These are phyloP conservation scores for Fraxinus sp. DNA, from an alignment of 305 asterid genomes.

Conservation along the genomic window DNA sequence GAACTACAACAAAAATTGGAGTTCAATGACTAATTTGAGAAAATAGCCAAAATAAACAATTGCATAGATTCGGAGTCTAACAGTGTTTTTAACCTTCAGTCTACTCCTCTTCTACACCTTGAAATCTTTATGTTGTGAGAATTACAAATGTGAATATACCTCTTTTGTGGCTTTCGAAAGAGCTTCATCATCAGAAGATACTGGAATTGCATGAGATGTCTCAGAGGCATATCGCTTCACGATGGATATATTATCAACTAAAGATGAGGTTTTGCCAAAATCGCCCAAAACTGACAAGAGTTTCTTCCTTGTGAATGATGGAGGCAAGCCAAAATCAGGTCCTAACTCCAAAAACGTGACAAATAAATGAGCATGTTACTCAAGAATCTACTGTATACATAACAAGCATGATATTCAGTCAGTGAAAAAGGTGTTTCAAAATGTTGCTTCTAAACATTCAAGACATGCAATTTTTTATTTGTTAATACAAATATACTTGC, in stretches of 20 bases:
- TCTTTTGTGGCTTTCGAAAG: conserved; percentile 82
- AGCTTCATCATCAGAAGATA: conserved; percentile 82
- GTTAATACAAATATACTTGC: not conserved
- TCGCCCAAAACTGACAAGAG: conserved; percentile 73
- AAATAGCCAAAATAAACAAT: not conserved
- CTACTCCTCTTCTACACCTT: not conserved
- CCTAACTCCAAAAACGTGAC: conserved; percentile 42
- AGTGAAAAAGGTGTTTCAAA: not conserved
- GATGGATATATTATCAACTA: conserved; percentile 57
- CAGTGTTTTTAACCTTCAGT: not conserved
- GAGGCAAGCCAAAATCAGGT: conserved; percentile 77
- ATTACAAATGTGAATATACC: conserved; percentile 39
- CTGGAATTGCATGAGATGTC: conserved; percentile 73
- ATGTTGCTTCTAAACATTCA: not conserved
- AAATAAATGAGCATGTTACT: not conserved
- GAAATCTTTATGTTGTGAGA: not conserved
- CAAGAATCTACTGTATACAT: not conserved
- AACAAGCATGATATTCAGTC: not conserved
- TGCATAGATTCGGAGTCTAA: not conserved
- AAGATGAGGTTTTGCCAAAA: conserved; percentile 71
- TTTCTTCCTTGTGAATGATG: conserved; percentile 61
- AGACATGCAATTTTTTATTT: not conserved
- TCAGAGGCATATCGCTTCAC: conserved; percentile 85
- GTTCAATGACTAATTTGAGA: not conserved
- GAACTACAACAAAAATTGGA: not conserved